A percentile compares a stretch with the other conserved stretches of the same genome.
Evolutionary conservation across 2,329 filamentous ascomycete species (phyloP).

Genomic region (Arthrobotrys sinensis): DNA sequence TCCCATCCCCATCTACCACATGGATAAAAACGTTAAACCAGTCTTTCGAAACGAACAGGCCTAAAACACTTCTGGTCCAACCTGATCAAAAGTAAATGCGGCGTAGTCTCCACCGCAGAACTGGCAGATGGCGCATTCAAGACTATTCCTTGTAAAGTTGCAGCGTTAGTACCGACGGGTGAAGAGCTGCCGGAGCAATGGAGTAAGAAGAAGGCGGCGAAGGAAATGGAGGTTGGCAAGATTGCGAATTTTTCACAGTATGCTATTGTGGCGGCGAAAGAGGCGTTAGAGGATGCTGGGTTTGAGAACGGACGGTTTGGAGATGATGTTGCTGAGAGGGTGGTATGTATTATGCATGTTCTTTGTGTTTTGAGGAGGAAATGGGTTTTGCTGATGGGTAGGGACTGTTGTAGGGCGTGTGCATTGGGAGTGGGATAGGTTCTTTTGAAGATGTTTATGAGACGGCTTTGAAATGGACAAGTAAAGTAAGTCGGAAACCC

Average conservation of each 20-base stretch:
- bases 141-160: constrained; percentile 87
- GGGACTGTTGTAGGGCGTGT: constrained; percentile 79
- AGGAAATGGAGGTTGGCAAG: constrained; percentile 75
- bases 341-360: constrained; percentile 69
- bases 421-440: constrained; percentile 94
- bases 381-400: background rate
- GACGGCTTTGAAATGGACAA: constrained; percentile 82
- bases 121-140: constrained; percentile 70
- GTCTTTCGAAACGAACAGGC: constrained; percentile 68
- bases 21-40: background rate
- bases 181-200: constrained; percentile 35
- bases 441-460: constrained; percentile 92
- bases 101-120: constrained; percentile 80
- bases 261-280: constrained; percentile 85
- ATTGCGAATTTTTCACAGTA: constrained; percentile 96
- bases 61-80: constrained; percentile 83
- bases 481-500: constrained; percentile 73
- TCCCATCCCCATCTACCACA: constrained; percentile 4
- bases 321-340: constrained; percentile 78
- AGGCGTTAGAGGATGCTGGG: constrained; percentile 85
- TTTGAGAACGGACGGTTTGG: constrained; percentile 75
- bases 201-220: constrained; percentile 66
- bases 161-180: constrained; percentile 81
- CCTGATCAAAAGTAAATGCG: constrained; percentile 83
- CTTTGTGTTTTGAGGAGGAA: background rate